phyloP scores from a whole-genome alignment of 2,329 filamentous ascomycete genomes.

The Trichoderma pleuroti region DNA sequence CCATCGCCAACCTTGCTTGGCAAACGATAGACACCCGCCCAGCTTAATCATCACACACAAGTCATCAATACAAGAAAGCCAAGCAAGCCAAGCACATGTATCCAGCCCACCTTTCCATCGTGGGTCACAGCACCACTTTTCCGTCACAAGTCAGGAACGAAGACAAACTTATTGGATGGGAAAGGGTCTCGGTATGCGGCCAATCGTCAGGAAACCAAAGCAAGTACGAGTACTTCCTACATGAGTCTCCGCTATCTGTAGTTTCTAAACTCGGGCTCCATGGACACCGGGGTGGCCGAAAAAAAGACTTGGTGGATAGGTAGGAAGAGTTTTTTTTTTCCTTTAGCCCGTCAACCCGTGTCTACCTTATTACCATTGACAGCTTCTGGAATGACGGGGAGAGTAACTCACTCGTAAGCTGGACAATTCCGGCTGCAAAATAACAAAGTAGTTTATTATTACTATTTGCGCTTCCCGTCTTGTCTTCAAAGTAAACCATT shows the following conservation, averaged over 20 bases:
- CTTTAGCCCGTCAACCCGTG: not conserved
- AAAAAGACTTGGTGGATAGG: not conserved
- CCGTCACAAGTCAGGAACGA: not conserved
- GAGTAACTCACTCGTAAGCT: too few relatives aligned
- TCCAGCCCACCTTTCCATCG: not conserved
- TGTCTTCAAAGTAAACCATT: not conserved
- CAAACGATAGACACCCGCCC: not conserved
- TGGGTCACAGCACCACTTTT: not conserved
- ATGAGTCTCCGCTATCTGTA: not conserved
- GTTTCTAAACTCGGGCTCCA: not conserved
- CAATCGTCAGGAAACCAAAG: not conserved
- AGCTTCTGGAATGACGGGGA: not conserved
- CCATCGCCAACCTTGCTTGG: not conserved
- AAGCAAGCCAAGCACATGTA: not conserved
- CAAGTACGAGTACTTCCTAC: not conserved
- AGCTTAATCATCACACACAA: not conserved
- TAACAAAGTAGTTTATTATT: not conserved
- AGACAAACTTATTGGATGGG: not conserved
- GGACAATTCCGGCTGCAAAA: too few relatives aligned
- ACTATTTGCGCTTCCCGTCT: not conserved
- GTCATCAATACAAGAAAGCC: not conserved
- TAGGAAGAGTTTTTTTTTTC: not conserved
- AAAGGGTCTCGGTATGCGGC: not conserved
- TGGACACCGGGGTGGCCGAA: not conserved
- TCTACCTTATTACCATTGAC: not conserved